These are phyloP conservation scores for Fusarium dlaminii DNA, from an alignment of 2,329 filamentous ascomycete species.

Conservation along the genomic window DNA sequence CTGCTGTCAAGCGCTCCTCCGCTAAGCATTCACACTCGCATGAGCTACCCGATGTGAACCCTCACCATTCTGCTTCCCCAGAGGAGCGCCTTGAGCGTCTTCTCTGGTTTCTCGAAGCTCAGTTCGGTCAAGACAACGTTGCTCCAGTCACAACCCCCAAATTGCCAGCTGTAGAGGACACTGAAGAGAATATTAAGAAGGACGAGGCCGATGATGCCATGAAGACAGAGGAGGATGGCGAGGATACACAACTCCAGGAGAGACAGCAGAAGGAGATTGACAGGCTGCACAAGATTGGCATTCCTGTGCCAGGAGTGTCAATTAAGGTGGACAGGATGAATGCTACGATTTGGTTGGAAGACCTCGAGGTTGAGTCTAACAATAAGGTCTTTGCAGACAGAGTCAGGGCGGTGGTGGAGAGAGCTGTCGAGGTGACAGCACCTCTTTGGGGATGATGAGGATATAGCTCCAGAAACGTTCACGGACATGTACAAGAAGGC, in stretches of 20 bases:
- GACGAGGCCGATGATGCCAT: conserved; percentile 52
- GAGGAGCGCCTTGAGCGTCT: conserved; percentile 84
- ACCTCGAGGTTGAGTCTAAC: conserved; percentile 86
- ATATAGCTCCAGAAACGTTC: not conserved
- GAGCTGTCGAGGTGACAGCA: conserved; percentile 86
- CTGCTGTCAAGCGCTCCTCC: conserved; percentile 80
- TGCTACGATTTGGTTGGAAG: conserved; percentile 91
- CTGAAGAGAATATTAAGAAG: conserved; percentile 46
- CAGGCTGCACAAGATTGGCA: conserved; percentile 82
- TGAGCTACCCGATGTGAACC: conserved; percentile 67
- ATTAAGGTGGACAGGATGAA: conserved; percentile 89
- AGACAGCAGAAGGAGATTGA: conserved; percentile 77
- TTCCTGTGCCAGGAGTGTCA: conserved; percentile 88
- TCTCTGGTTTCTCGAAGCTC: conserved; percentile 95
- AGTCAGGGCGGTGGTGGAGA: conserved; percentile 88
- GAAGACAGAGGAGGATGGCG: conserved; percentile 48
- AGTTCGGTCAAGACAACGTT: conserved; percentile 88
- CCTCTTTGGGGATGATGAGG: conserved; percentile 67
- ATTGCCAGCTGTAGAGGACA: conserved; percentile 54
- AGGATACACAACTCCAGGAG: conserved; percentile 59
- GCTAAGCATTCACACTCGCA: conserved; percentile 48
- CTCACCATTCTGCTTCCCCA: conserved; percentile 75
- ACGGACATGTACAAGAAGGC: not conserved
- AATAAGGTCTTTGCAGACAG: conserved; percentile 83
- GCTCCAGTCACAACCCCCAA: conserved; percentile 76